phyloP scores from a whole-genome alignment of 768 basidiomycete species.

The Tubosaeta sp. region DNA sequence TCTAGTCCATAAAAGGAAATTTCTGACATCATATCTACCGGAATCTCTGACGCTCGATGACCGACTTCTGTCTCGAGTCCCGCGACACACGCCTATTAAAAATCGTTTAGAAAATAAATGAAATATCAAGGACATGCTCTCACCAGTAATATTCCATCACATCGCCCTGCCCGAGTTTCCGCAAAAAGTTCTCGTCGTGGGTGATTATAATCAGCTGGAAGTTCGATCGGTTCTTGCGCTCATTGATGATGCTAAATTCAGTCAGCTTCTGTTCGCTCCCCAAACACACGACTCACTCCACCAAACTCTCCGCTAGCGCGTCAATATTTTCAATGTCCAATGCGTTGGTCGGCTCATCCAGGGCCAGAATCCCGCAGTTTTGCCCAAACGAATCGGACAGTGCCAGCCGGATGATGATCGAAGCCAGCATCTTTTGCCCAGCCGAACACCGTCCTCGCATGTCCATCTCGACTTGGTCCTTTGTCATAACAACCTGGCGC shows the following conservation, averaged over 20 bases:
- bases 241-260: conserved; percentile 83
- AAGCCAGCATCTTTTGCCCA: conserved; percentile 97
- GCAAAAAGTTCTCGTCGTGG: conserved; percentile 93
- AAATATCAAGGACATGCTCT: background rate
- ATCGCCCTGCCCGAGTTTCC: conserved; percentile 82
- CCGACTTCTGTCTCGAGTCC: conserved; percentile 69
- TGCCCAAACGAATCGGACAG: conserved; percentile 96
- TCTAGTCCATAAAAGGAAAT: background rate
- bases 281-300: conserved; percentile 63
- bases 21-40: conserved; percentile 35
- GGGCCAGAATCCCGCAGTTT: conserved; percentile 94
- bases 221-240: conserved; percentile 82
- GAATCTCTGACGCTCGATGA: conserved; percentile 68
- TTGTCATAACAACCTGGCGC: conserved; percentile 92
- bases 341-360: conserved; percentile 98
- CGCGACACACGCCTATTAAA: conserved; percentile 72
- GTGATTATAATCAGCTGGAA: conserved; percentile 98
- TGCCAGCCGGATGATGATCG: conserved; percentile 95
- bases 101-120: background rate
- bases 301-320: conserved; percentile 84
- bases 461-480: conserved; percentile 99
- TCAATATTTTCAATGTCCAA: conserved; percentile 95
- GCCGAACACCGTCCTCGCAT: conserved; percentile 99
- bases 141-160: conserved; percentile 97
- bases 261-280: background rate